These are phyloP conservation scores for Petrea volubilis DNA, from an alignment of 257 asterid species.

Conservation along the genomic window DNA sequence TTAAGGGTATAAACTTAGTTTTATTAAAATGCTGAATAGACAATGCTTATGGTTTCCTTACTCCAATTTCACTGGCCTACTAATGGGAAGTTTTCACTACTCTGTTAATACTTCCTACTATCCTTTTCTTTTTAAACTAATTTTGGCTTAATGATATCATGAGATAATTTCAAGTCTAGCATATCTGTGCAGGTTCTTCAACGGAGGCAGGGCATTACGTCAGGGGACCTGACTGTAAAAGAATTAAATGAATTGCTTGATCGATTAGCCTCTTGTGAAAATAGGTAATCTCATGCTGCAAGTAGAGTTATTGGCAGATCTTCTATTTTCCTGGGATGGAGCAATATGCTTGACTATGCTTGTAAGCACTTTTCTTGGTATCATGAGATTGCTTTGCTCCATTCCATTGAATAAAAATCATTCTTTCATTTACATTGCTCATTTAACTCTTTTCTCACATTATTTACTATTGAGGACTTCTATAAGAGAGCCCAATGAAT, in stretches of 20 bases:
- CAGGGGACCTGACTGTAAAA: slow-evolving; percentile 73
- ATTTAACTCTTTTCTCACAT: background rate
- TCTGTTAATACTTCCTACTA: background rate
- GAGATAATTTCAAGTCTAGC: slow-evolving; percentile 12
- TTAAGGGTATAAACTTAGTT: background rate
- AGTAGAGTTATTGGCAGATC: slow-evolving; percentile 1
- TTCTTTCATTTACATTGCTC: slow-evolving; percentile 4
- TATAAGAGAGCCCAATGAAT: background rate
- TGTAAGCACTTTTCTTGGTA: background rate
- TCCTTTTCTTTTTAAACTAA: background rate
- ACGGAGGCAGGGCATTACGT: slow-evolving; percentile 77
- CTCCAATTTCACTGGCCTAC: background rate
- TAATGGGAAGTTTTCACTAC: background rate
- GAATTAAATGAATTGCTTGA: slow-evolving; percentile 85
- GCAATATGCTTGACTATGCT: slow-evolving; percentile 10
- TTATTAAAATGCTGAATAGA: background rate
- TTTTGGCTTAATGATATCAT: background rate
- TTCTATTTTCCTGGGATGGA: background rate
- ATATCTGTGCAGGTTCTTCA: slow-evolving; percentile 63
- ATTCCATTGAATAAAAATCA: background rate
- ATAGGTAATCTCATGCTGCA: slow-evolving; percentile 47
- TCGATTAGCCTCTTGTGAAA: slow-evolving; percentile 75
- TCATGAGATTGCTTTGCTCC: slow-evolving; percentile 16
- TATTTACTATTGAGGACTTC: background rate
- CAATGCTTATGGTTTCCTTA: background rate